Evolutionary conservation across 2,329 filamentous ascomycete species (phyloP).

Genomic region (Venturia aucupariae): DNA sequence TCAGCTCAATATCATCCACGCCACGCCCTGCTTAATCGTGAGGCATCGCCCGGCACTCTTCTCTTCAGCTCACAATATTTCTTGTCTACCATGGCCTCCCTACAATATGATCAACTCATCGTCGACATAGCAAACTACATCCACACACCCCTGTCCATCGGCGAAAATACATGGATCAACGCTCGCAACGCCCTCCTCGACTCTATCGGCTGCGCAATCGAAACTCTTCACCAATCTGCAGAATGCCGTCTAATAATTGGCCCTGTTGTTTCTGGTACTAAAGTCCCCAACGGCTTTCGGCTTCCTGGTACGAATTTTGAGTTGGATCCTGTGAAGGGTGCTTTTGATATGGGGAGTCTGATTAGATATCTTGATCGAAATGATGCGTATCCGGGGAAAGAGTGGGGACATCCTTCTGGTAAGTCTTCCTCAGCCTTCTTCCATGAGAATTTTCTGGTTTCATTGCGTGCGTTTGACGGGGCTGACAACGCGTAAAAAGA

Average conservation of each 20-base stretch:
- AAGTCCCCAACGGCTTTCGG: constrained; percentile 24
- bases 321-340: constrained; percentile 31
- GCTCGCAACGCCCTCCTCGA: neutral
- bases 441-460: too few relatives aligned
- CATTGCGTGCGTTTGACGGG: too few relatives aligned
- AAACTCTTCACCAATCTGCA: neutral
- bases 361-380: constrained; percentile 36
- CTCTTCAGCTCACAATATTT: neutral
- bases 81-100: neutral
- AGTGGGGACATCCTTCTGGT: constrained; percentile 34
- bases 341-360: constrained; percentile 31
- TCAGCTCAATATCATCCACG: neutral
- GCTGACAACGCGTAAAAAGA: constrained; percentile 22
- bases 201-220: neutral
- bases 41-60: neutral
- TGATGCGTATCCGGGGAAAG: constrained; percentile 31
- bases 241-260: neutral
- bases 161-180: neutral
- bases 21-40: neutral
- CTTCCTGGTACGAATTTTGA: constrained; percentile 30
- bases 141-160: neutral
- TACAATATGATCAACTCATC: neutral
- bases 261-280: neutral
- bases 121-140: constrained; percentile 8
- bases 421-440: neutral